phyloP scores from a whole-genome alignment of 148 eudicot genomes.

The Nepenthes gracilis region DNA sequence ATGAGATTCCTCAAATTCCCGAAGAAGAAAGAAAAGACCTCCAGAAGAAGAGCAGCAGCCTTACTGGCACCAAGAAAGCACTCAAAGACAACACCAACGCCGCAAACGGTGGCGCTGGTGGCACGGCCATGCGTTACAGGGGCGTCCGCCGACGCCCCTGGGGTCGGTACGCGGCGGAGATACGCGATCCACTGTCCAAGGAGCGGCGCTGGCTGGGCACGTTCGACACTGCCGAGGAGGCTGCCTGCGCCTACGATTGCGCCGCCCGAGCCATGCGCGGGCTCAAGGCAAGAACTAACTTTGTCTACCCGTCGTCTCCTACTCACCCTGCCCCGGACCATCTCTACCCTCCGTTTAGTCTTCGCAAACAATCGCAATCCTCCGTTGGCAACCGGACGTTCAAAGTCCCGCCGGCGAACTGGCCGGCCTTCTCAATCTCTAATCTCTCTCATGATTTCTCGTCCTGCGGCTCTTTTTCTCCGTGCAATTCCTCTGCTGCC shows the following conservation, averaged over 20 bases:
- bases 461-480: not conserved
- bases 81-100: conserved; percentile 2
- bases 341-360: not conserved
- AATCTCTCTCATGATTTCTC: not conserved
- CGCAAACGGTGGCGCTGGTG: not conserved
- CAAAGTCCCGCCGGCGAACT: no score
- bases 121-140: conserved; percentile 28
- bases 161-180: conserved; percentile 77
- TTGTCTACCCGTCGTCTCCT: conserved; percentile 16
- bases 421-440: not conserved
- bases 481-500: not conserved
- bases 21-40: not conserved
- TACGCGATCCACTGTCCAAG: conserved; percentile 54
- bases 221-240: conserved; percentile 68
- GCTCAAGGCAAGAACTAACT: conserved; percentile 50
- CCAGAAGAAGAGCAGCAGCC: not conserved
- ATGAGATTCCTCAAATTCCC: not conserved
- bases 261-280: conserved; percentile 74
- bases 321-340: not conserved
- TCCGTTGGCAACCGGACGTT: not conserved
- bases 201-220: conserved; percentile 69
- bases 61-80: not conserved
- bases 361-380: not conserved
- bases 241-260: conserved; percentile 64
- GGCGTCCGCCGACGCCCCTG: conserved; percentile 79